Evolutionary conservation across 2,329 filamentous ascomycete species (phyloP), one percentile per base, ranked within the genome.

Genomic region (Claviceps monticola): DNA sequence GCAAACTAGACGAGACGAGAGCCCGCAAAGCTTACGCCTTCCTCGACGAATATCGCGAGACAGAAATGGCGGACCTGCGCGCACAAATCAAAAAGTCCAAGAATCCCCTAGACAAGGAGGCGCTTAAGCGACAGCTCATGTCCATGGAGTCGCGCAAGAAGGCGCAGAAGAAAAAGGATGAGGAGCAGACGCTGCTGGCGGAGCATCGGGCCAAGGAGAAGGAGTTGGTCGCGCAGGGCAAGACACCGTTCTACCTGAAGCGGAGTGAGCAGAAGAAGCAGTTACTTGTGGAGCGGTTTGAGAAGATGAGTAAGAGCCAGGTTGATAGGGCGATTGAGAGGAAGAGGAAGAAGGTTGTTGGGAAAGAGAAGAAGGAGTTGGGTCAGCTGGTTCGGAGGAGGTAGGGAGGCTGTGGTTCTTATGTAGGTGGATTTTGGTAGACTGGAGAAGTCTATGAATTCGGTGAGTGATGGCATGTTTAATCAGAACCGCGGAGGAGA

Each of bases 241-340:
- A 96, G 80, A 81, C 78, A 64, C 91, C 93, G 0, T 98, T 89
- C 71, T 97, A 88, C 68, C 72, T 97, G 61, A 98, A 98, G 79
- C 84, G 83, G 72, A 82, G 83, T 62, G 91, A 96, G 70, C 80
- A 93, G 74, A 95, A 93, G 82, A 88, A 91, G 74, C 74, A 84
- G 67, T 74, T 89, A 52, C 72, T 96, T 56, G 74, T 86, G 62
- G 83, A 93, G 60, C 81, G 84, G 64, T 96, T 86, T 68, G 78
- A 83, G 60, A 78, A 79, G 54, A 85, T 97, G 84, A 93, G 87
- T 68, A 84, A 85, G 64, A 84, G 83, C 65, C 83, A 96, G 68
- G 79, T 89, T 54, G 86, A 94, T 56, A 85, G 83, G 71, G 82
- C 84, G 14, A 87, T 97, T 61, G 88, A 94, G 74, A 77, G 87